Evolutionary conservation across 2,329 filamentous ascomycete species (phyloP).

Genomic region (Talaromyces sp.): DNA sequence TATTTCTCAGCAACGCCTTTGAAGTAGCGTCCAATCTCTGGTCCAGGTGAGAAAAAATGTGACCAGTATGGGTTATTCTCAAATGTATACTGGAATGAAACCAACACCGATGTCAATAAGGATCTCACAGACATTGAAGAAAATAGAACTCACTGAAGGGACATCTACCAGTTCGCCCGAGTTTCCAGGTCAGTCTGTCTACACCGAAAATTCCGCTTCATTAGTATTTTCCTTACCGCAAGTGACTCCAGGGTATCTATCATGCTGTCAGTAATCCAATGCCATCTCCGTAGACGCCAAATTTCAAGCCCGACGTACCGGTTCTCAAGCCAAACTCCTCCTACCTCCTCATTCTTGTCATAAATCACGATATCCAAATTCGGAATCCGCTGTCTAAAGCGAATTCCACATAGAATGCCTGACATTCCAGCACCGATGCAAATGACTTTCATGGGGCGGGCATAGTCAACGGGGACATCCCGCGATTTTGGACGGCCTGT

Average conservation of each 20-base stretch:
- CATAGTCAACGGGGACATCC: background rate
- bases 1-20: slow-evolving; percentile 20
- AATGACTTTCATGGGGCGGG: background rate
- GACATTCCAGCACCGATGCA: background rate
- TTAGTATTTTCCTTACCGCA: no score
- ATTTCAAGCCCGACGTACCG: background rate
- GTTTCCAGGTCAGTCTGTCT: no score
- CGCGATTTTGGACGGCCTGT: no score
- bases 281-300: no score
- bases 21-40: slow-evolving; percentile 21
- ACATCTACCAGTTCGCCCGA: no score
- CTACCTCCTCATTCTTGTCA: background rate
- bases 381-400: background rate
- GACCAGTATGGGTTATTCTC: slow-evolving; percentile 26
- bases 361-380: background rate
- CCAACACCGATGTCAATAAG: no score
- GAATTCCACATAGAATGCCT: background rate
- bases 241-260: no score
- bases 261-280: no score
- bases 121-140: no score
- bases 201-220: no score
- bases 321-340: background rate
- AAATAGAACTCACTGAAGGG: no score
- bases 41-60: slow-evolving; percentile 19
- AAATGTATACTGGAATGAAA: background rate